Conservation (phyloP, 108 stramenopile species). For the Conticribra guillardii region DNA sequence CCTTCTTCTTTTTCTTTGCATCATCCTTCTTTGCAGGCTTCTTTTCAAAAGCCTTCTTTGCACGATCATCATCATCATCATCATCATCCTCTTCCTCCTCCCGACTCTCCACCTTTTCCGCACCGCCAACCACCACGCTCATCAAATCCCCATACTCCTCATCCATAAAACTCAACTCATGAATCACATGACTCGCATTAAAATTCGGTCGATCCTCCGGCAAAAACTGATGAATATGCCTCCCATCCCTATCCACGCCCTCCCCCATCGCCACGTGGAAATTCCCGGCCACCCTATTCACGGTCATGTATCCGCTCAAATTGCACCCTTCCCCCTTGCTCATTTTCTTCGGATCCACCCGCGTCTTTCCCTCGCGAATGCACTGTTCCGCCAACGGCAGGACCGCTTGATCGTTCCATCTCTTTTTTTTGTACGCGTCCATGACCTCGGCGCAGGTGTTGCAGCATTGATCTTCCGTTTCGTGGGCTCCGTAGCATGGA, state of each 20-base stretch:
- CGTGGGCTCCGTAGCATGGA: slow-evolving; percentile 93
- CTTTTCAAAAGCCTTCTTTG: not conserved
- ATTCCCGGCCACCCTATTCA: slow-evolving; percentile 97
- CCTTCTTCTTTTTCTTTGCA: slow-evolving; percentile 13
- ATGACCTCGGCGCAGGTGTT: slow-evolving; percentile 82
- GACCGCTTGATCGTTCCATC: slow-evolving; percentile 81
- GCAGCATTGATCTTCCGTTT: slow-evolving; percentile 81
- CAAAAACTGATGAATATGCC: slow-evolving; percentile 87
- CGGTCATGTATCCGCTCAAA: slow-evolving; percentile 87
- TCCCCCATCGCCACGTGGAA: slow-evolving; percentile 99
- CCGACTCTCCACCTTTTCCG: no score
- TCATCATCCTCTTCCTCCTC: no score
- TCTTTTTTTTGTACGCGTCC: slow-evolving; percentile 65
- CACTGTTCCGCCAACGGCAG: slow-evolving; percentile 89
- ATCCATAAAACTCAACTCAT: slow-evolving; percentile 89
- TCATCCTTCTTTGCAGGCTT: not conserved
- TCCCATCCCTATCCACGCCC: slow-evolving; percentile 90
- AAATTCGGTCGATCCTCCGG: slow-evolving; percentile 91
- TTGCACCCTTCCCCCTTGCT: slow-evolving; percentile 91
- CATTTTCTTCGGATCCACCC: slow-evolving; percentile 61
- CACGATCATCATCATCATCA: no score
- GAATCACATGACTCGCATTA: slow-evolving; percentile 94
- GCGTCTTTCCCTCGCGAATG: slow-evolving; percentile 84
- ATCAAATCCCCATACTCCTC: slow-evolving; percentile 53
- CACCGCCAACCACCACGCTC: slow-evolving; percentile 12